Evolutionary conservation across 441 rosid genomes (phyloP).

Genomic region (Gossypium laxum): DNA sequence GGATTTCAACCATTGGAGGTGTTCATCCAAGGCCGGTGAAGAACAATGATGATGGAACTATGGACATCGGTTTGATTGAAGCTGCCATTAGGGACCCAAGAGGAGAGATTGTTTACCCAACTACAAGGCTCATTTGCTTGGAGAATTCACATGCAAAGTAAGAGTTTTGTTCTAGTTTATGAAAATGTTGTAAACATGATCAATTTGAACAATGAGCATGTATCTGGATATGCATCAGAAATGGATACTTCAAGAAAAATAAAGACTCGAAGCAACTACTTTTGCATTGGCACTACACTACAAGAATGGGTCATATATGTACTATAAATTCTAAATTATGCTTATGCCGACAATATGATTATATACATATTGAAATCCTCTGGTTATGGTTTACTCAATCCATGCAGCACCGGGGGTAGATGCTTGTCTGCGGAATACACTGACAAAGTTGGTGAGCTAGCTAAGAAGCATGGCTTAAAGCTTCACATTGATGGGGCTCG

Average conservation of each 20-base stretch:
- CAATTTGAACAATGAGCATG: not conserved
- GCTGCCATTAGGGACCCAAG: constrained; percentile 59
- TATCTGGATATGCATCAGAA: too few relatives aligned
- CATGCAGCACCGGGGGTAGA: constrained; percentile 79
- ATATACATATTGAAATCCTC: not conserved
- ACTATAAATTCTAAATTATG: too few relatives aligned
- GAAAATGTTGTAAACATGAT: not conserved
- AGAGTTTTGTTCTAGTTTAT: constrained; percentile 13
- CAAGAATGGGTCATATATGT: too few relatives aligned
- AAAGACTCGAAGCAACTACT: too few relatives aligned
- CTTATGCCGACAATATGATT: too few relatives aligned
- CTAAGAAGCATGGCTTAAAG: constrained; percentile 71
- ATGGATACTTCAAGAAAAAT: too few relatives aligned
- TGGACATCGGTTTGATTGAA: constrained; percentile 65
- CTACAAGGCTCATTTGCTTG: constrained; percentile 82
- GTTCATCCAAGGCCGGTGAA: constrained; percentile 76
- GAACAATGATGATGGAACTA: constrained; percentile 75
- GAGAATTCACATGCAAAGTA: constrained; percentile 92
- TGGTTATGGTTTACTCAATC: constrained; percentile 7
- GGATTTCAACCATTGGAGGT: constrained; percentile 73
- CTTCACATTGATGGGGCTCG: constrained; percentile 95
- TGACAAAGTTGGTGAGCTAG: constrained; percentile 67
- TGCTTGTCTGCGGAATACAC: constrained; percentile 64
- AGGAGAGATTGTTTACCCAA: constrained; percentile 65
- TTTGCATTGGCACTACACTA: too few relatives aligned